phyloP scores from a whole-genome alignment of 129 eudicot species.

The Logfia minima region DNA sequence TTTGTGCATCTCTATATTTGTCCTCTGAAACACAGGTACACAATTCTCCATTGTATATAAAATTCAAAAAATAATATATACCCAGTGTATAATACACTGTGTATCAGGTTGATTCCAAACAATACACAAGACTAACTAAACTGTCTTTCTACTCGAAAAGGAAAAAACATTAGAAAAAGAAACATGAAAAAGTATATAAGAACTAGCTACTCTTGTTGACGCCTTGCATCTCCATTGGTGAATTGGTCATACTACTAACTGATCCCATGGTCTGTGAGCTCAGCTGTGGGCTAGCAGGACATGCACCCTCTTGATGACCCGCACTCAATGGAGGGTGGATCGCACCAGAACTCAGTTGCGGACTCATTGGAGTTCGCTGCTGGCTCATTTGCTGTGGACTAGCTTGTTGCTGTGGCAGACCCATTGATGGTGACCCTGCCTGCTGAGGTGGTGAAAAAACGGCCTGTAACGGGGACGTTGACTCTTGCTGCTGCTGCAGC shows the following conservation, averaged over 20 bases:
- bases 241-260: slow-evolving; percentile 74
- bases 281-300: slow-evolving; percentile 91
- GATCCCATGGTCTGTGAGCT: slow-evolving; percentile 98
- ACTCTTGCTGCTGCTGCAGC: slow-evolving; percentile 65
- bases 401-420: slow-evolving; percentile 55
- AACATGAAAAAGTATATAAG: not conserved
- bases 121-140: not conserved
- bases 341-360: slow-evolving; percentile 87
- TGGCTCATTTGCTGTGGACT: slow-evolving; percentile 69
- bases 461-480: slow-evolving; percentile 62
- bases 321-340: slow-evolving; percentile 62
- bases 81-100: not conserved
- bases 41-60: slow-evolving; percentile 1
- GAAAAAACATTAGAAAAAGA: not conserved
- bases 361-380: slow-evolving; percentile 98
- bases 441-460: slow-evolving; percentile 79
- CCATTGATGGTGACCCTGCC: slow-evolving; percentile 74
- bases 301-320: slow-evolving; percentile 66
- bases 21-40: not conserved
- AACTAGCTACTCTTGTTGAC: slow-evolving; percentile 68
- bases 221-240: slow-evolving; percentile 87
- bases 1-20: too few species aligned
- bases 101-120: not conserved
- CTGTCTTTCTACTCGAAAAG: not conserved
- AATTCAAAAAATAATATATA: not conserved